Base-by-base conservation (phyloP, 2,329 filamentous ascomycete species). In the Colletotrichum incanum region DNA sequence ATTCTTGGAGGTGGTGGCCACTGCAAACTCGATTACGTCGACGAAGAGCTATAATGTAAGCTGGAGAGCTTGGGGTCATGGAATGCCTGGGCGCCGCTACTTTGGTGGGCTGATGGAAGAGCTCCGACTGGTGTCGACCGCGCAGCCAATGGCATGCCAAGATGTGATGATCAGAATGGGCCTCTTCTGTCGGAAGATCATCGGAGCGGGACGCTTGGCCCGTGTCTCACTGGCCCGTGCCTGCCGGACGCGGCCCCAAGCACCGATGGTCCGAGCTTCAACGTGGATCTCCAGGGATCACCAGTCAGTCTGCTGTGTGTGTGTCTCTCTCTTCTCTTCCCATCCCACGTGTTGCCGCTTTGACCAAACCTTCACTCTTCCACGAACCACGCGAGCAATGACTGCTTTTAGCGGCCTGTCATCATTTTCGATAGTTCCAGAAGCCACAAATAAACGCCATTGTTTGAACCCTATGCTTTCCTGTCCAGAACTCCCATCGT, bases 181-280 rank as follows among this genome's bases (percentile, higher is more conserved):
- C 28, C 28, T 31, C 28, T 14, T 0, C 18, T 52, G 5, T 47
- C 68, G 68, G 68, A 47, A 52, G 50, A 71, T 68, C 58, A 52
- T 68, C 65, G 69, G 69, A 14, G n/a, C 50, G 16, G 37, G 37
- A 61, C 49, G 1, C 16, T 11, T 50, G 68, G 55, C 18, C 50
- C 52, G 55, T 62, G 68, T 65, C 41, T 43, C 23, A 11, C 2
- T 59, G 50, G 52, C 26, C 41, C 34, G 64, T 62, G 67, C 68
- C 37, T 26, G 8, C 34, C 28, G 59, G 20, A 37, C n/a, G 12
- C 23, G 47, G 56, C 12, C 47, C 47, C 31, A 49, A 9, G 31
- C 43, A 50, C 45, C 20, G n/a, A n/a, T 59, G 58, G 58, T 58
- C 69, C 18, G 45, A 68, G 69, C 65, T 63, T 39, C 56, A 3